Evolutionary conservation across 345 rosid species (phyloP).

Genomic region (Arabidopsis suecica): DNA sequence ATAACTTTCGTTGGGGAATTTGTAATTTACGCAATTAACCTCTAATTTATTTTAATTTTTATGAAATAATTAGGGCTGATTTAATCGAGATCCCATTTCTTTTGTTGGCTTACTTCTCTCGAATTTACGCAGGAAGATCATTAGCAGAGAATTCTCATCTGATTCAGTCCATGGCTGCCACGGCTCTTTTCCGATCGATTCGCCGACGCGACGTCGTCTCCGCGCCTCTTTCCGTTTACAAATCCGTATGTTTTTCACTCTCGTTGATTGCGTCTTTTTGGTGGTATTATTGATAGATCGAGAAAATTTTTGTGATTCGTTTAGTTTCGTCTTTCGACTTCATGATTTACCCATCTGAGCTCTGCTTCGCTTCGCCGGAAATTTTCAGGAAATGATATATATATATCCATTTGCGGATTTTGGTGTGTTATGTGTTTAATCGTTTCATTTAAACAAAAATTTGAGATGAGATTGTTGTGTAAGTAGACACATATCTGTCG

Average conservation of each 20-base stretch:
- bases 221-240: slow-evolving; percentile 62
- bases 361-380: background rate
- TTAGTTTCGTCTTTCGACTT: slow-evolving; percentile 1
- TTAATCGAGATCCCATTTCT: slow-evolving; percentile 34
- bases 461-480: slow-evolving; percentile 2
- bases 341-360: background rate
- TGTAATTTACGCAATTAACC: slow-evolving; percentile 24
- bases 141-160: slow-evolving; percentile 18
- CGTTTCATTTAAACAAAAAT: background rate
- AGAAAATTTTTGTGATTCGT: background rate
- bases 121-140: background rate
- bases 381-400: background rate
- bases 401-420: slow-evolving; percentile 1
- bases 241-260: slow-evolving; percentile 55
- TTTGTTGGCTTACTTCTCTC: background rate
- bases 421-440: background rate
- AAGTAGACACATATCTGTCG: background rate
- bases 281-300: slow-evolving; percentile 16
- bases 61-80: background rate
- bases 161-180: slow-evolving; percentile 61
- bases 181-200: slow-evolving; percentile 66
- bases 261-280: background rate
- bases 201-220: slow-evolving; percentile 72
- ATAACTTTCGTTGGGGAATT: background rate
- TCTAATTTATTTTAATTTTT: background rate